phyloP scores from a whole-genome alignment of 176 grass and related monocot species.

The Chloris gayana region DNA sequence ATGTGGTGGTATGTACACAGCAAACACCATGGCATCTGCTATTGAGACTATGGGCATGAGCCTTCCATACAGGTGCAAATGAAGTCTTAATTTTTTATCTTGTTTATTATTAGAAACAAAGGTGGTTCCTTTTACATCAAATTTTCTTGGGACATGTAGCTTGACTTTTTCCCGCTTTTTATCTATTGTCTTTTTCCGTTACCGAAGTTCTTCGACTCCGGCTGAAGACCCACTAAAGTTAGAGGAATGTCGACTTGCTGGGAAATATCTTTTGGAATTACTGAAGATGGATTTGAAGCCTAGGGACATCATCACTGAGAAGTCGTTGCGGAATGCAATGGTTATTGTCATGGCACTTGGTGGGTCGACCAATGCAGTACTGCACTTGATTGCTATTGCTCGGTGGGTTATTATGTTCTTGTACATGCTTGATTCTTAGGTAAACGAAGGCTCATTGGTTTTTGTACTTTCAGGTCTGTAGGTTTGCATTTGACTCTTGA shows the following conservation, averaged over 20 bases:
- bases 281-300: slow-evolving; percentile 97
- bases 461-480: slow-evolving; percentile 75
- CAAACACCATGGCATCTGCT: slow-evolving; percentile 99
- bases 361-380: slow-evolving; percentile 95
- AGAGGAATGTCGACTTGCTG: slow-evolving; percentile 85
- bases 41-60: slow-evolving; percentile 99
- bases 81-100: slow-evolving; percentile 16
- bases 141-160: neutral
- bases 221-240: slow-evolving; percentile 89
- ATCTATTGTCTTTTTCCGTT: slow-evolving; percentile 7
- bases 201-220: slow-evolving; percentile 85
- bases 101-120: neutral
- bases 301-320: slow-evolving; percentile 92
- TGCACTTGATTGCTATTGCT: slow-evolving; percentile 99
- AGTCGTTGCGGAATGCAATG: slow-evolving; percentile 91
- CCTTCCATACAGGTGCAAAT: slow-evolving; percentile 85
- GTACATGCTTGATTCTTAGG: slow-evolving; percentile 1
- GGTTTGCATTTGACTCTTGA: slow-evolving; percentile 87
- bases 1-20: slow-evolving; percentile 99
- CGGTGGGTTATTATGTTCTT: slow-evolving; percentile 52
- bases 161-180: slow-evolving; percentile 2
- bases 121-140: slow-evolving; percentile 12
- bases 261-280: slow-evolving; percentile 85
- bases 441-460: slow-evolving; percentile 41
- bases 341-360: slow-evolving; percentile 96